These are phyloP conservation scores for Quercus ilex DNA, from an alignment of 306 rosid genomes.

Conservation along the genomic window DNA sequence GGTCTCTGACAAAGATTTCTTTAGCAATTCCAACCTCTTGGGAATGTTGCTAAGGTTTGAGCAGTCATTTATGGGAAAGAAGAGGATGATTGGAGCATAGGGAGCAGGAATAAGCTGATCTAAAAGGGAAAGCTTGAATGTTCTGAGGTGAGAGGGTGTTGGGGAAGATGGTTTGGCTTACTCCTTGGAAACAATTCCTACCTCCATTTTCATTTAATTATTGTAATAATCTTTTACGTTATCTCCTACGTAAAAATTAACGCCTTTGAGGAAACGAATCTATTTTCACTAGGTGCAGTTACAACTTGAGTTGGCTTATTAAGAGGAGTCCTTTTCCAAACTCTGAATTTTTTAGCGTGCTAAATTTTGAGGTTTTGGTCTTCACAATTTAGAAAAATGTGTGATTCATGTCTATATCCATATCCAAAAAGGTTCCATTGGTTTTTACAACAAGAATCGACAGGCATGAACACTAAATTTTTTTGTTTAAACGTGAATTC, in stretches of 20 bases:
- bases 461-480: not conserved
- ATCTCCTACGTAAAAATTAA: too few species aligned
- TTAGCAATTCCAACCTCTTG: slow-evolving; percentile 2
- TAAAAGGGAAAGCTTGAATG: slow-evolving; percentile 29
- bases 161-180: slow-evolving; percentile 36
- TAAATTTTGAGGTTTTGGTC: too few species aligned
- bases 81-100: slow-evolving; percentile 38
- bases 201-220: not conserved
- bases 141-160: slow-evolving; percentile 33
- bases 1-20: slow-evolving; percentile 23
- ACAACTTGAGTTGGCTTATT: not conserved
- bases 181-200: slow-evolving; percentile 10
- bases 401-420: too few species aligned
- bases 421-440: too few species aligned
- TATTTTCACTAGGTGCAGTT: not conserved
- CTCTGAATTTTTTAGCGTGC: not conserved
- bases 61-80: not conserved
- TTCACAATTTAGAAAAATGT: too few species aligned
- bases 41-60: not conserved
- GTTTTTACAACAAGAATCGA: not conserved
- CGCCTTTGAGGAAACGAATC: not conserved
- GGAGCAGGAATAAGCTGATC: slow-evolving; percentile 38
- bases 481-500: not conserved
- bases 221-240: not conserved
- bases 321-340: not conserved